Evolutionary conservation across 202 grass and related monocot genomes (phyloP), one percentile per base, ranked within the genome.

Genomic region (Setaria italica): DNA sequence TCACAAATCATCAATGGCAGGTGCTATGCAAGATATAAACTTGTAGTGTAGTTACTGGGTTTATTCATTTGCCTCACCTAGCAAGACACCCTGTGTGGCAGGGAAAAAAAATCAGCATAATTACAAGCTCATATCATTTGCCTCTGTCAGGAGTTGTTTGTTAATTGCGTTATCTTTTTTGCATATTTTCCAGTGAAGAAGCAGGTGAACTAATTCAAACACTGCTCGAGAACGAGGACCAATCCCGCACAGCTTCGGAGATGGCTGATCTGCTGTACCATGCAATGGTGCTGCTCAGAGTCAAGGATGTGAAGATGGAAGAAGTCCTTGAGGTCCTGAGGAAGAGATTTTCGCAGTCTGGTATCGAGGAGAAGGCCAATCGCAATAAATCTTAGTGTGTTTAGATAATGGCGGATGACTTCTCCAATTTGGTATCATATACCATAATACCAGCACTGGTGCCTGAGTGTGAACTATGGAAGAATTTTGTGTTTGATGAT

Each of bases 191-290:
- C 74, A 98, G 95, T 16, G 93, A 98, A 85, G 95, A 98, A 80
- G 91, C 95, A 0, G 89, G 78, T 30, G 93, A 98, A 78, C 89
- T 98, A 50, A 86, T 90, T 63, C 82, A 90, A 83, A 97, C 92
- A 6, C 87, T 97, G 76, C 72, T 95, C 11, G 87, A 92, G 41
- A 90, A 93, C 0, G 95, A 98, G 83, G 95, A 93, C 29, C 87
- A 79, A 71, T 68, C 56, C 6, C 83, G 91, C 20, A 51, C 87
- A 4, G 89, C 91, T 42, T 95, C 87, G 0, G 95, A 98, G 88
- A 98, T 98, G 95, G 91, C 84, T 8, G 95, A 98, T 92, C 41
- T 98, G 58, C 59, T 98, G 58, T 98, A 98, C 84, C 95, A 98
- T 55, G 80, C 89, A 7, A 98, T 98, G 95, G 95, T 98, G 67